Conservation (phyloP, 768 basidiomycete species). For the Psilocybe cubensis region DNA sequence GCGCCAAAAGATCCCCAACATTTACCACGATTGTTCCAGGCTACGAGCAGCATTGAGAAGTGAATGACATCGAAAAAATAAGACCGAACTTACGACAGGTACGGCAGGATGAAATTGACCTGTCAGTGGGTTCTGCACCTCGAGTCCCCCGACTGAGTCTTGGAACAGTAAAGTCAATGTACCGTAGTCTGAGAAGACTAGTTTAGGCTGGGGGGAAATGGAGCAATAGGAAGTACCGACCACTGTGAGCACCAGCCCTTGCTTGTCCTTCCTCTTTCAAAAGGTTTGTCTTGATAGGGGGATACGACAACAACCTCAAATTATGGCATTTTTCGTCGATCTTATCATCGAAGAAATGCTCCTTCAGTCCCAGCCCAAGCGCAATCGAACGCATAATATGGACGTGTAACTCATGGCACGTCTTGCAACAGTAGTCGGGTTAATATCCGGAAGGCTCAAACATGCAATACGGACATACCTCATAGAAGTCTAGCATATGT, state of each 20-base stretch:
- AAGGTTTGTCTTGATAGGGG: slow-evolving; percentile 64
- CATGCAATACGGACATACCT: slow-evolving; percentile 38
- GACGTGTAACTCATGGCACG: slow-evolving; percentile 76
- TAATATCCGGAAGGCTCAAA: neutral
- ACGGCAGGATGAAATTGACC: slow-evolving; percentile 69
- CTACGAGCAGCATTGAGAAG: slow-evolving; percentile 37
- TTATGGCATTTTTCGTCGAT: slow-evolving; percentile 82
- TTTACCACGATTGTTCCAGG: slow-evolving; percentile 84
- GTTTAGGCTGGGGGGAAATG: neutral
- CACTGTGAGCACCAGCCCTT: slow-evolving; percentile 84
- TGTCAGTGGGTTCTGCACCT: slow-evolving; percentile 83
- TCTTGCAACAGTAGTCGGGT: slow-evolving; percentile 38
- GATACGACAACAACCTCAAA: slow-evolving; percentile 80
- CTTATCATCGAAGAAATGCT: slow-evolving; percentile 75
- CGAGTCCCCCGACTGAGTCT: slow-evolving; percentile 79
- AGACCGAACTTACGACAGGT: slow-evolving; percentile 62
- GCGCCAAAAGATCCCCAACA: slow-evolving; percentile 77
- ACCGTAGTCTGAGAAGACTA: slow-evolving; percentile 63
- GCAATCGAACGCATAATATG: slow-evolving; percentile 87
- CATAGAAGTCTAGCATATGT: slow-evolving; percentile 78
- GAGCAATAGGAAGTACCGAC: slow-evolving; percentile 29
- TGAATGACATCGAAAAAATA: neutral
- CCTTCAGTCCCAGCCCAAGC: slow-evolving; percentile 73
- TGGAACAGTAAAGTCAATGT: slow-evolving; percentile 85
- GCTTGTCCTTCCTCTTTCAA: slow-evolving; percentile 70